Base-by-base conservation (phyloP, 805 yeast species). In the Deakozyma indianensis region DNA sequence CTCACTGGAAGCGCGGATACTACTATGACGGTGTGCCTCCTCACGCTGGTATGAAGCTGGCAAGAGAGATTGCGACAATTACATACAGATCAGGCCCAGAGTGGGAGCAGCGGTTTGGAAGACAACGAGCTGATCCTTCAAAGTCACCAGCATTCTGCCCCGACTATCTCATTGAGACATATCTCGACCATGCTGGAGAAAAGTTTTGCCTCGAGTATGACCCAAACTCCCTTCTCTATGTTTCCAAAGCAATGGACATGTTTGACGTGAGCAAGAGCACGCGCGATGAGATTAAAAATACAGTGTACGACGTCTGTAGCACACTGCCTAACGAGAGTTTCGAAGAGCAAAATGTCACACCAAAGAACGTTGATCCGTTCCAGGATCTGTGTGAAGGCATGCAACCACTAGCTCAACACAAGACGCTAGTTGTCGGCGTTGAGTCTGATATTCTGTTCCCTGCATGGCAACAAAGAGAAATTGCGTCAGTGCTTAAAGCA, bases 21-120 rank as follows among this genome's bases (percentile, higher is more conserved):
- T 83, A 83, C 60, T 88, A 88, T 59, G 85, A 72, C 48, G 58
- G 64, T 2, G 67, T 87, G 1, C 95, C 95, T 4, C 96, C 96
- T 1, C 96, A 88, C 60, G 78, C 81, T 22, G 96, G 96, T 15
- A 87, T 88, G 96, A 88, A 88, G 59, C 70, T 88, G 29, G 90
- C 96, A 1, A 71, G 96, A 51, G 95, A 86, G 61, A 85, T 88
- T 43, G 96, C 96, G 25, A 88, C 96, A 0, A 84, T 88, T 46
- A 86, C 96, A 0, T 88, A 88, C 61, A 70, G 96, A 53, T 84
- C 95, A 1, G 96, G 96, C 2, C 96, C 96, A 1, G 96, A 88
- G 63, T 88, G 96, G 96, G 96, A 88, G 61, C 76, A 78, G 50
- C 67, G 96, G 48, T 88, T 88, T 60, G 95, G 95, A 3, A 75